Percentiles rank a stretch among this genome's conserved stretches.
Conservation (phyloP, 2,329 filamentous ascomycete genomes). For the Dactylellina haptotyla region DNA sequence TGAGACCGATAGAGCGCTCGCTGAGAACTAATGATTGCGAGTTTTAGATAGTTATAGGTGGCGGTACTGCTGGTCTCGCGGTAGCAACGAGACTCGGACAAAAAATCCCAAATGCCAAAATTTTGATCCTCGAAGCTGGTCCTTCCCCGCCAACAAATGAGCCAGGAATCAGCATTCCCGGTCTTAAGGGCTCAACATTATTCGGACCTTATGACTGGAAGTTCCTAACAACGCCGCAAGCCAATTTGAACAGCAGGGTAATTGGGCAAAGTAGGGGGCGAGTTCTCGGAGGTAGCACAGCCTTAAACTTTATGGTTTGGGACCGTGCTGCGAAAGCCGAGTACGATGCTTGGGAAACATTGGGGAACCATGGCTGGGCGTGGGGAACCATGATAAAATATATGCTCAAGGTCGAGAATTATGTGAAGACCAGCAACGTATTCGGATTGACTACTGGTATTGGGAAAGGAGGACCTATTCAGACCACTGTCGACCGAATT, state of each 20-base stretch:
- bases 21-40: background rate
- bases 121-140: slow-evolving; percentile 45
- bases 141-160: slow-evolving; percentile 35
- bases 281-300: slow-evolving; percentile 62
- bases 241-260: slow-evolving; percentile 61
- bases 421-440: slow-evolving; percentile 37
- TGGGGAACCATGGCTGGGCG: slow-evolving; percentile 65
- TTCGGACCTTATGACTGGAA: slow-evolving; percentile 59
- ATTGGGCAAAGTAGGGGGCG: slow-evolving; percentile 59
- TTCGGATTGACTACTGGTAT: slow-evolving; percentile 47
- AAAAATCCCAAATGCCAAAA: slow-evolving; percentile 38
- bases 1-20: background rate
- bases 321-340: slow-evolving; percentile 63
- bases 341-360: slow-evolving; percentile 63
- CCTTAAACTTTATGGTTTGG: slow-evolving; percentile 65
- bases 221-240: slow-evolving; percentile 62
- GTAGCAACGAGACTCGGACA: slow-evolving; percentile 47
- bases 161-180: slow-evolving; percentile 49
- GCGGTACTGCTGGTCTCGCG: slow-evolving; percentile 49
- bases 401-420: slow-evolving; percentile 51
- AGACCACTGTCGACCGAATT: slow-evolving; percentile 46
- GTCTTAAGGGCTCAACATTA: slow-evolving; percentile 48
- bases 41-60: slow-evolving; percentile 44
- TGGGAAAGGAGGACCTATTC: slow-evolving; percentile 44
- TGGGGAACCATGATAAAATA: slow-evolving; percentile 60